A percentile compares a stretch with the other conserved stretches of the same genome.
phyloP scores from a whole-genome alignment of 768 basidiomycete genomes.

The Jaapia argillacea region DNA sequence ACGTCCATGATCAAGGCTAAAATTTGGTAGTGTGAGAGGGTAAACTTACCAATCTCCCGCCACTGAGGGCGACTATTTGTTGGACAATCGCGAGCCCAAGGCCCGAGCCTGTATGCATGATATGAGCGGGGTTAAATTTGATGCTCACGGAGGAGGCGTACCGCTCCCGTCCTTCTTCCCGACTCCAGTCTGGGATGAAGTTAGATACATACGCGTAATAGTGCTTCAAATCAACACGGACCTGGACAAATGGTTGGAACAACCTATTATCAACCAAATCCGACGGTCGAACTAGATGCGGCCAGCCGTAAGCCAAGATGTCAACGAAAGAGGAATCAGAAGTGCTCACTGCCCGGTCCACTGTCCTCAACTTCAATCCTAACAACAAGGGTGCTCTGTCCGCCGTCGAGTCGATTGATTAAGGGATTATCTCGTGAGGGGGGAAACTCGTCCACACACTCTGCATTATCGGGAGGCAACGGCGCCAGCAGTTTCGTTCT shows the following conservation, averaged over 20 bases:
- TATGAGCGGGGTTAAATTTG: no score
- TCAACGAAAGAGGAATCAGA: no score
- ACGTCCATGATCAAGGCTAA: no score
- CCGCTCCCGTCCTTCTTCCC: conserved; percentile 28
- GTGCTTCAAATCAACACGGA: no score
- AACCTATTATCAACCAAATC: conserved; percentile 16
- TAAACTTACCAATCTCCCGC: conserved; percentile 31
- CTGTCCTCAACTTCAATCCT: conserved; percentile 10
- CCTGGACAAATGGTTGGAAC: no score
- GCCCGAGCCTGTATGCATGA: conserved; percentile 32
- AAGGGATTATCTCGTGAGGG: no score
- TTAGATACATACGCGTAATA: conserved; percentile 17
- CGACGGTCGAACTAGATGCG: conserved; percentile 15
- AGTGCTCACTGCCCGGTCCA: conserved; percentile 13
- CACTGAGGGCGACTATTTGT: conserved; percentile 30
- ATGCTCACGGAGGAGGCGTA: no score
- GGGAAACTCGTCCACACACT: neutral
- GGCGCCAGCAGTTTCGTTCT: no score
- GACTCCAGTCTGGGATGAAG: conserved; percentile 24
- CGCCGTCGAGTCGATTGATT: no score
- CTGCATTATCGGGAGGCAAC: conserved; percentile 28
- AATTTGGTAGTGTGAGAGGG: no score
- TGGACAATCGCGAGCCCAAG: conserved; percentile 33
- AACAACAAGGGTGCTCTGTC: no score
- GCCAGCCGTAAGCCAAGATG: no score